phyloP scores from a whole-genome alignment of 306 rosid genomes.

The Herpetospermum pedunculosum region DNA sequence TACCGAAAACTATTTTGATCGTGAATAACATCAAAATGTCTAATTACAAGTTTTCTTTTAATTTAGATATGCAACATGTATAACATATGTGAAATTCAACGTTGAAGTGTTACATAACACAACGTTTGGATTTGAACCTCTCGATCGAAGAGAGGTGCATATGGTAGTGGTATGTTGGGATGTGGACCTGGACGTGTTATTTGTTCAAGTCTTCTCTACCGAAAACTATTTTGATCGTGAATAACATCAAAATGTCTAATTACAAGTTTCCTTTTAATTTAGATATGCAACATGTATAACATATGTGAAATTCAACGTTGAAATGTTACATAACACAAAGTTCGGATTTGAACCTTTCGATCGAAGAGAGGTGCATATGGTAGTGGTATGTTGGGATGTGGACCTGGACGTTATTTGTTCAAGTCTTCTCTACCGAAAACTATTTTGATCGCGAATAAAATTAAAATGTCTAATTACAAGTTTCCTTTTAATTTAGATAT shows the following conservation, averaged over 20 bases:
- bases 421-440: not conserved
- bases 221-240: not conserved
- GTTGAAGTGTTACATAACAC: too few species aligned
- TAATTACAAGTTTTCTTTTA: not conserved
- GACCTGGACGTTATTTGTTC: too few species aligned
- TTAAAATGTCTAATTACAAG: not conserved
- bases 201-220: too few species aligned
- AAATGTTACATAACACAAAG: too few species aligned
- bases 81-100: not conserved
- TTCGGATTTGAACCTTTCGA: not conserved
- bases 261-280: not conserved
- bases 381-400: too few species aligned
- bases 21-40: not conserved
- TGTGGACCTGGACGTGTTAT: too few species aligned
- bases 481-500: not conserved
- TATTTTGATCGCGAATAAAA: not conserved
- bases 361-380: not conserved
- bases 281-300: not conserved
- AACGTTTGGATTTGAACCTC: not conserved
- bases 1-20: not conserved
- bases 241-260: not conserved
- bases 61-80: not conserved
- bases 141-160: not conserved
- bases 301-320: too few species aligned
- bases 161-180: too few species aligned